Conservation (phyloP, 352 stramenopile genomes). For the Globisporangium spinosum region DNA sequence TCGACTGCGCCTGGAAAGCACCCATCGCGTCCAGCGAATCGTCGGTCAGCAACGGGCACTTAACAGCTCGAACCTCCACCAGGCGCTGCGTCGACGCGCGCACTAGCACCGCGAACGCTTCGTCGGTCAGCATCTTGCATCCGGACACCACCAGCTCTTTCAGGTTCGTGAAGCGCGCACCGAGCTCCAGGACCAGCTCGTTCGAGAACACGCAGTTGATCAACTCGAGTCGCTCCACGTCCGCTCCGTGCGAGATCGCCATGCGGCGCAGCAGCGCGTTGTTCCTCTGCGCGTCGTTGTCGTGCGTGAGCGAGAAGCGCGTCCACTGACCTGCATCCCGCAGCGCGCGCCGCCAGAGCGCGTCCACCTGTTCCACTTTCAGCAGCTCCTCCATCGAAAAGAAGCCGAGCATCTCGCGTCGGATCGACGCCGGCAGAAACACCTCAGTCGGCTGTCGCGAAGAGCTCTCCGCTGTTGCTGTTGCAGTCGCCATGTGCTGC, state of each 20-base stretch:
- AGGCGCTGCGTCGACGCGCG: conserved; percentile 32
- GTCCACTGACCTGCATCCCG: conserved; percentile 29
- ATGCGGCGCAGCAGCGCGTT: conserved; percentile 27
- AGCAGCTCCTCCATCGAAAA: conserved; percentile 53
- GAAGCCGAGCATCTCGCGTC: conserved; percentile 42
- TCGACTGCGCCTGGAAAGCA: conserved; percentile 27
- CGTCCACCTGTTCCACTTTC: conserved; percentile 40
- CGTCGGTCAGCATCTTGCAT: conserved; percentile 49
- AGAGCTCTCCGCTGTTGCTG: neutral
- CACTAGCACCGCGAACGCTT: conserved; percentile 37
- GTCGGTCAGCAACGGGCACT: conserved; percentile 54
- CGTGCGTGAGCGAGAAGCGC: conserved; percentile 29
- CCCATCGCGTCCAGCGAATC: conserved; percentile 25
- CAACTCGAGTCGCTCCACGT: conserved; percentile 38
- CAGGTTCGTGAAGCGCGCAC: conserved; percentile 29
- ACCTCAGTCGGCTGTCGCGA: neutral
- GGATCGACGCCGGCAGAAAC: conserved; percentile 27
- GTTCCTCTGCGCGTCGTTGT: conserved; percentile 27
- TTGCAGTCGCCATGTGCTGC: neutral
- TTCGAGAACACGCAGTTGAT: conserved; percentile 46
- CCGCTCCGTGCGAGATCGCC: conserved; percentile 32
- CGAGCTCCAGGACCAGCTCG: conserved; percentile 28
- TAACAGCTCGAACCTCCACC: conserved; percentile 41
- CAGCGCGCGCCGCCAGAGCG: conserved; percentile 33
- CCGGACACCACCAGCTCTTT: conserved; percentile 48